Percentiles rank a stretch among this genome's conserved stretches.
phyloP scores from a whole-genome alignment of 1,139 yeast genomes.

The Hanseniaspora uvarum region DNA sequence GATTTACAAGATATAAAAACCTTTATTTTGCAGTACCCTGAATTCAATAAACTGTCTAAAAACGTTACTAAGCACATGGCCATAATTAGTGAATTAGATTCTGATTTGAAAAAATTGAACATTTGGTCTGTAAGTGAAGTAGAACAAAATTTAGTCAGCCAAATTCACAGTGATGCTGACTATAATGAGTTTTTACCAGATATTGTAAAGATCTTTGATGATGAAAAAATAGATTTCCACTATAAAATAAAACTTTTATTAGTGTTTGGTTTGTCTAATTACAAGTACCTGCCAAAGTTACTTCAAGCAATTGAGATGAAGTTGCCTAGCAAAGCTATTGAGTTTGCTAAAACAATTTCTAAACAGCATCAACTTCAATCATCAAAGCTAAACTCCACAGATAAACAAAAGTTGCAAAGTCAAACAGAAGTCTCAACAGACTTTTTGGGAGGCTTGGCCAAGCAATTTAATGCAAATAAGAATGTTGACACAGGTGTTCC shows the following conservation, averaged over 20 bases:
- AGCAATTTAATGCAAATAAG: constrained; percentile 28
- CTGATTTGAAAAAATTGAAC: constrained; percentile 47
- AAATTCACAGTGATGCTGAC: constrained; percentile 57
- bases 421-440: constrained; percentile 22
- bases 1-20: constrained; percentile 81
- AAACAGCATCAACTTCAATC: constrained; percentile 11
- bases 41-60: constrained; percentile 73
- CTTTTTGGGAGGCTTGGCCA: constrained; percentile 29
- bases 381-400: constrained; percentile 5
- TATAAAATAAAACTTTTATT: constrained; percentile 54
- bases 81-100: constrained; percentile 73
- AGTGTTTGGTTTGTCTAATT: constrained; percentile 63
- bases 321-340: constrained; percentile 14
- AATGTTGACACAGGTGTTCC: constrained; percentile 22
- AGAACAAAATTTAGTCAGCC: constrained; percentile 46
- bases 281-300: constrained; percentile 25
- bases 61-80: constrained; percentile 93
- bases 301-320: background rate
- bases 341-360: constrained; percentile 9
- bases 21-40: constrained; percentile 86
- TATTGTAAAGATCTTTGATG: constrained; percentile 36
- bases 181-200: constrained; percentile 43
- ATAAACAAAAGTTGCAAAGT: constrained; percentile 19
- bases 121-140: constrained; percentile 82
- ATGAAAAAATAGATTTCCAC: constrained; percentile 31